A percentile compares a stretch with the other conserved stretches of the same genome.
Conservation (phyloP, 257 asterid genomes). For the Plectranthus barbatus region DNA sequence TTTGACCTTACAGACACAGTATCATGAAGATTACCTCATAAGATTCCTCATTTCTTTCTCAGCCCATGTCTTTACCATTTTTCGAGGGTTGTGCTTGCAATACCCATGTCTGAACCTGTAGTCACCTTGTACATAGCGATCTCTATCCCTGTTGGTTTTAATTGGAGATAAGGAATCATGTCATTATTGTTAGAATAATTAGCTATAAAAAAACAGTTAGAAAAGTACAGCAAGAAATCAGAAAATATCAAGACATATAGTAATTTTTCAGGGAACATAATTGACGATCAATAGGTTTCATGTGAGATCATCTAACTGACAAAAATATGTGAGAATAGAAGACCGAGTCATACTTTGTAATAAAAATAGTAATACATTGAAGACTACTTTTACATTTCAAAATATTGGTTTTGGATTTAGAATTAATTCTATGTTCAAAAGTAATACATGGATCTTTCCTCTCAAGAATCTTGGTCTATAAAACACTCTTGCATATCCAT, state of each 20-base stretch:
- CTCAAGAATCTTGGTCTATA: neutral
- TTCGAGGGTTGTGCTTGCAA: conserved; percentile 94
- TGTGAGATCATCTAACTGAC: neutral
- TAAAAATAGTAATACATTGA: neutral
- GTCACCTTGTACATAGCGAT: conserved; percentile 95
- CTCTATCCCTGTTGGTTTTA: conserved; percentile 74
- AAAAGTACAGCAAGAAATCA: neutral
- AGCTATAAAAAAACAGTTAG: neutral
- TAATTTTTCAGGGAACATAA: neutral
- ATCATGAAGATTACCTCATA: conserved; percentile 49
- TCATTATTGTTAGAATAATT: neutral
- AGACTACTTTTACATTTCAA: neutral
- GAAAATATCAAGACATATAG: neutral
- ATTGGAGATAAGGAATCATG: neutral
- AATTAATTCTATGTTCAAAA: neutral
- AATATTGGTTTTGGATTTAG: neutral
- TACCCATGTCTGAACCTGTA: conserved; percentile 82
- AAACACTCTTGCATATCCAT: neutral
- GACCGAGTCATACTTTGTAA: neutral
- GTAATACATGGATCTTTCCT: neutral
- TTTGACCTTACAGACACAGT: neutral
- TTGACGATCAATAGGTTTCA: too few species aligned
- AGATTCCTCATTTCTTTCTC: conserved; percentile 99
- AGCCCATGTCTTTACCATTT: conserved; percentile 99
- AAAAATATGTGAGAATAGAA: neutral